These are phyloP conservation scores for Arabidopsis thaliana DNA, from an alignment of 345 rosid genomes.

Conservation along the genomic window DNA sequence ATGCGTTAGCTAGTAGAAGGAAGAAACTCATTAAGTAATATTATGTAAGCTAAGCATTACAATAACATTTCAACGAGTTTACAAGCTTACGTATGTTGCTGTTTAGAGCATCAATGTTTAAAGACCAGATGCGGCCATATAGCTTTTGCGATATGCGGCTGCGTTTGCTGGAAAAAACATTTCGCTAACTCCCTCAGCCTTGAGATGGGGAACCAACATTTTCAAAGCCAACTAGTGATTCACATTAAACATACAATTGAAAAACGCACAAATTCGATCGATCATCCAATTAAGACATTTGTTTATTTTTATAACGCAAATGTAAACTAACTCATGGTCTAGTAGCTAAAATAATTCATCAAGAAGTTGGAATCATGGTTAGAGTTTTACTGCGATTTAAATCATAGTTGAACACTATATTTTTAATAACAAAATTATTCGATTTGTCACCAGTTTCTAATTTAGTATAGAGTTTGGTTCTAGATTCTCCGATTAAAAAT, in stretches of 20 bases:
- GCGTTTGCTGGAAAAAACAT: background rate
- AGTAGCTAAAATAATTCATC: background rate
- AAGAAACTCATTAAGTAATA: too few relatives aligned
- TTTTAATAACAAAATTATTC: background rate
- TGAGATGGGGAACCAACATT: slow-evolving; percentile 1
- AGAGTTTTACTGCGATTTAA: background rate
- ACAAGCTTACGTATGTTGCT: too few relatives aligned
- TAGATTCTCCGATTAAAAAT: background rate
- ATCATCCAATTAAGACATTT: background rate
- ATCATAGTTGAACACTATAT: background rate
- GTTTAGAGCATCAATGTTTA: background rate
- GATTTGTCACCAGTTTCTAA: background rate
- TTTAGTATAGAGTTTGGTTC: background rate
- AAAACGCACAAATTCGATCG: background rate
- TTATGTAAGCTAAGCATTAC: background rate
- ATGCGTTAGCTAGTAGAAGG: too few relatives aligned
- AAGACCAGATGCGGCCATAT: background rate
- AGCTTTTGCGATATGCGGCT: slow-evolving; percentile 1
- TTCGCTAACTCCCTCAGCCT: background rate
- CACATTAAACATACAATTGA: background rate
- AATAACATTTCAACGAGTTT: too few relatives aligned
- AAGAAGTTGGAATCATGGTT: background rate
- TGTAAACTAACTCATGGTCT: background rate
- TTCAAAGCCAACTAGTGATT: background rate
- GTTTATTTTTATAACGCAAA: background rate